phyloP scores from a whole-genome alignment of 2,329 filamentous ascomycete species.

The Nemania serpens region DNA sequence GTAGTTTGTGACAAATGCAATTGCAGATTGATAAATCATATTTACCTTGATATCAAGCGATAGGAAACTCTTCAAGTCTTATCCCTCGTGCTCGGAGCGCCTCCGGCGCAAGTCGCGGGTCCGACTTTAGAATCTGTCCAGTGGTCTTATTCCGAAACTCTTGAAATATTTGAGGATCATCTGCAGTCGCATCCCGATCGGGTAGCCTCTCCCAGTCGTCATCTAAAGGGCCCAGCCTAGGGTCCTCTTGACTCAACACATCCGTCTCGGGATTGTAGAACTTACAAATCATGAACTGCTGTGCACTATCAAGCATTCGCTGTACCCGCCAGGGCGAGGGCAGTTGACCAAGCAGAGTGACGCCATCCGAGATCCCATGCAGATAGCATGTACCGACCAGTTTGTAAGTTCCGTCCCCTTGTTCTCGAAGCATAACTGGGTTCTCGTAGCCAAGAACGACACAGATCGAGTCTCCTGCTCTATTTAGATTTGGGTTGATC shows the following conservation, averaged over 20 bases:
- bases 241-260: constrained; percentile 1
- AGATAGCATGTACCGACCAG: neutral
- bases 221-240: neutral
- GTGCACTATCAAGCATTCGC: neutral
- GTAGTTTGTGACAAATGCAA: too few relatives aligned
- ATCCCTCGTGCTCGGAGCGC: constrained; percentile 52
- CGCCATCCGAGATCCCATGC: neutral
- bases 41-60: neutral
- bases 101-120: neutral
- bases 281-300: neutral
- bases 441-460: neutral
- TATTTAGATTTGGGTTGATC: neutral
- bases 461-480: neutral
- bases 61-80: neutral
- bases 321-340: neutral
- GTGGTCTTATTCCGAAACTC: neutral
- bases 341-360: neutral
- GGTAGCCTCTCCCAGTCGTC: neutral
- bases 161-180: constrained; percentile 4
- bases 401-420: neutral
- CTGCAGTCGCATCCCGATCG: neutral
- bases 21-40: too few relatives aligned
- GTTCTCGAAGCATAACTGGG: neutral
- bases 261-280: neutral
- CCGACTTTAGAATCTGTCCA: neutral